Conservation (phyloP, 129 eudicot genomes). For the Centrapalus pauciflorus region DNA sequence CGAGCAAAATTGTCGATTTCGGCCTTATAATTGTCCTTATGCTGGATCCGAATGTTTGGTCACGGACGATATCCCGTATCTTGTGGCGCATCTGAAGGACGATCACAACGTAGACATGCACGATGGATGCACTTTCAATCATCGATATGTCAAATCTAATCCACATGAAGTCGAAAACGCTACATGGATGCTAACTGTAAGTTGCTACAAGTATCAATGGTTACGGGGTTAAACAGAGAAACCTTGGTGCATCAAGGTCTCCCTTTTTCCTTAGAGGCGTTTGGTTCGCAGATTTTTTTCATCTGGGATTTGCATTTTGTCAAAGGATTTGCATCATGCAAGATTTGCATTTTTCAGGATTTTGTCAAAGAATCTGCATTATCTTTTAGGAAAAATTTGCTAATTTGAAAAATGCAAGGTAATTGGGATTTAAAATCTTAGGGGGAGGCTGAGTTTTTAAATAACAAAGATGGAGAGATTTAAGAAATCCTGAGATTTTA, state of each 20-base stretch:
- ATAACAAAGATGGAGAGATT: too few species aligned
- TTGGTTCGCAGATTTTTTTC: too few species aligned
- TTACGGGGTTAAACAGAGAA: too few species aligned
- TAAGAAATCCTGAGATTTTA: too few species aligned
- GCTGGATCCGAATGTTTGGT: conserved; percentile 85
- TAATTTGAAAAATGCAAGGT: too few species aligned
- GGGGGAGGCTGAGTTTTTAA: too few species aligned
- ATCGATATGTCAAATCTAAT: conserved; percentile 77
- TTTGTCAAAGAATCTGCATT: too few species aligned
- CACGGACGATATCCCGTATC: conserved; percentile 63
- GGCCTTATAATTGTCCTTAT: conserved; percentile 89
- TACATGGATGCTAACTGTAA: conserved; percentile 93
- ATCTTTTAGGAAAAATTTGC: too few species aligned
- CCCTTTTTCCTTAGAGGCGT: not conserved
- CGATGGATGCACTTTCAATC: conserved; percentile 84
- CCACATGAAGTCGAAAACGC: conserved; percentile 90
- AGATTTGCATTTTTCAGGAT: too few species aligned
- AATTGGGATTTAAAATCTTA: too few species aligned
- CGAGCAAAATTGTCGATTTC: conserved; percentile 66
- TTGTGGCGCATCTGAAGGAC: conserved; percentile 70
- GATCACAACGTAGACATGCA: conserved; percentile 91
- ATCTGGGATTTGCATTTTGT: too few species aligned
- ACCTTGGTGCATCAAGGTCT: not conserved
- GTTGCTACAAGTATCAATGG: conserved; percentile 28
- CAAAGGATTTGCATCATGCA: too few species aligned